Conservation (phyloP, 116 monocot genomes). For the Trichopus zeylanicus region DNA sequence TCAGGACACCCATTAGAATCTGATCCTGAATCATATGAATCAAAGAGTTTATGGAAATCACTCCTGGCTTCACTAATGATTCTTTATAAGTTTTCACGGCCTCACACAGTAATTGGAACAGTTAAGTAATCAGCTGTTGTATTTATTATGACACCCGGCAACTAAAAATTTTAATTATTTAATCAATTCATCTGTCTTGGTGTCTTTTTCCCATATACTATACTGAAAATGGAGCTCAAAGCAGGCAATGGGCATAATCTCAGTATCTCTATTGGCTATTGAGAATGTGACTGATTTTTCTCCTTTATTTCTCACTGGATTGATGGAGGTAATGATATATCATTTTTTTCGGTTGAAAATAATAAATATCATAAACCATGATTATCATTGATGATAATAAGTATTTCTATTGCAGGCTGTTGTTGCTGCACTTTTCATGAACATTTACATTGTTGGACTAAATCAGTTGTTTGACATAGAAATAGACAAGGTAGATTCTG, state of each 20-base stretch:
- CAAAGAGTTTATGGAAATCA: conserved; percentile 14
- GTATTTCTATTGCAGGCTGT: conserved; percentile 52
- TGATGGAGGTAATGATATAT: conserved; percentile 53
- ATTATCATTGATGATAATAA: not conserved
- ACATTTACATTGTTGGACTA: conserved; percentile 95
- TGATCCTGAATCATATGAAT: conserved; percentile 36
- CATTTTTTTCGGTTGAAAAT: not conserved
- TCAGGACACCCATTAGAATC: conserved; percentile 46
- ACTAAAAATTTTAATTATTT: too few species aligned
- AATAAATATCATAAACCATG: not conserved
- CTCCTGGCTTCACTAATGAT: conserved; percentile 40
- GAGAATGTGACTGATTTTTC: conserved; percentile 74
- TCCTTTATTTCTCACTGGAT: conserved; percentile 60
- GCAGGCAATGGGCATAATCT: conserved; percentile 84
- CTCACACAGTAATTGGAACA: conserved; percentile 98
- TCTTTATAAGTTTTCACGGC: conserved; percentile 80
- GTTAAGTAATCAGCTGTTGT: conserved; percentile 34
- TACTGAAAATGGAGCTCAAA: conserved; percentile 3
- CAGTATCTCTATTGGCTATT: conserved; percentile 86
- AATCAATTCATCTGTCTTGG: not conserved
- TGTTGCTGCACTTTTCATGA: conserved; percentile 90
- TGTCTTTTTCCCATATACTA: not conserved
- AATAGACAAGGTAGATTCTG: conserved; percentile 81
- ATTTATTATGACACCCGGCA: not conserved
- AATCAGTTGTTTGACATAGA: conserved; percentile 96